Base-by-base conservation (phyloP, 1,139 yeast species). In the Zygosaccharomyces sapae region DNA sequence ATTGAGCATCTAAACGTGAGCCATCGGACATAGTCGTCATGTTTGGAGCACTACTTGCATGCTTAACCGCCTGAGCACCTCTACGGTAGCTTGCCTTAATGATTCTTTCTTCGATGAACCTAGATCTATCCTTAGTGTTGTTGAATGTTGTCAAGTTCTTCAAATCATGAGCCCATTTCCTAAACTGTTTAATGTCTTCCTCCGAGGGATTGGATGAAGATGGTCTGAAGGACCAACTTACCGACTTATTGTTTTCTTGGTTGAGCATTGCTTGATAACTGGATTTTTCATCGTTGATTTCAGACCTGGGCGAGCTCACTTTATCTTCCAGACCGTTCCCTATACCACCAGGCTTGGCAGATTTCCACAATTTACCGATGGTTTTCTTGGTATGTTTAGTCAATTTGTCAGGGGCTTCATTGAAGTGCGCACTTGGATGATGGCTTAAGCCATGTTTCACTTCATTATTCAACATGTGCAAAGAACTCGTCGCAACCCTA, bases 111-210 rank as follows among this genome's bases (percentile, higher is more conserved):
- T 63, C 67, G 22, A 69, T 61, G 44, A 65, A 63, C 43, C 55
- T 56, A 7, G 63, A 57, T 51, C 75, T 63, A 4, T 70, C 74
- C 5, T 50, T 49, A 10, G 69, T 62, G 2, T 58, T 56, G 40
- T 63, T 56, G 48, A 67, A 70, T 7, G 65, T 55, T 4, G 74
- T 67, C 48, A 76, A 58, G 34, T 71, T 72, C 38, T 69, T 67
- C 34, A 76, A 53, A 53, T 75, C 77, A 40, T 67, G 66, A 7
- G 70, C 61, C 81, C 81, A 77, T 56, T 70, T 72, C 33, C 63
- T 63, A 39, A 73, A 68, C 35, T 70, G 69, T 29, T 61, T 67
- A 8, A 56, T 61, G 13, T 66, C 65, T 38, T 53, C 69, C 49
- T 63, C 74, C 48, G 61, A 64, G 46, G 59, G 62, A 53, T 24